Evolutionary conservation across 768 basidiomycete genomes (phyloP), one percentile per base, ranked within the genome.

Genomic region (Trametes punicea): DNA sequence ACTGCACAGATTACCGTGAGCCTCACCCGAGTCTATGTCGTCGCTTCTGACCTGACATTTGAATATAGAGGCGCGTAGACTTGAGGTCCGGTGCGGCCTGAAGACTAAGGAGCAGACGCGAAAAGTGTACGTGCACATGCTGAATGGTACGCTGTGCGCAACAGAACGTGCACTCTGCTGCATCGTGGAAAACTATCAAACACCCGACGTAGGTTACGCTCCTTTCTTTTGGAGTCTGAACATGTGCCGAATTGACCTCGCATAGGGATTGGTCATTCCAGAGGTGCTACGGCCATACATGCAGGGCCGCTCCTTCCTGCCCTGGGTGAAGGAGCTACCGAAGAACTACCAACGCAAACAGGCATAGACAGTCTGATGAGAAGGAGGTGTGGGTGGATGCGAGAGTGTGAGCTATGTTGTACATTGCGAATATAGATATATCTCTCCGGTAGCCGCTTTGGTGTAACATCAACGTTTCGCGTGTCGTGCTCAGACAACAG

Each of bases 1-100:
- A 99, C 71, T 99, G 97, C 75, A 98, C 96, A 20, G 97, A 98
- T 70, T 98, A 99, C 72, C 97, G 96, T 98, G 69, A 74, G 92
- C 82, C 6, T 6, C 15, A 10, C 4, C 4, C 23, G 4, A 1
- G 10, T 26, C 16, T 5, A 4, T 4, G 8, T 44, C 15, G 23
- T 6, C 20, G 25, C 11, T n/a, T 13, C 10, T 27, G 20, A 3
- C 15, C 23, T 44, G 1, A 44, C 25, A 26, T 4, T 26, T 10
- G 41, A 16, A 51, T 49, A 6, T 69, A 98, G 96, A 99, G 80
- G 87, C 87, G 65, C 83, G 97, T 67, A 82, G 90, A 55, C 81
- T 99, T 49, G 97, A 99, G 70, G 86, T 99, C 23, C 82, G 93
- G 40, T 93, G 93, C 67, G 97, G 97, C 8, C 77, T 95, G 70